Evolutionary conservation across 208 protist species (phyloP).

Genomic region (Porcisia hertigi): DNA sequence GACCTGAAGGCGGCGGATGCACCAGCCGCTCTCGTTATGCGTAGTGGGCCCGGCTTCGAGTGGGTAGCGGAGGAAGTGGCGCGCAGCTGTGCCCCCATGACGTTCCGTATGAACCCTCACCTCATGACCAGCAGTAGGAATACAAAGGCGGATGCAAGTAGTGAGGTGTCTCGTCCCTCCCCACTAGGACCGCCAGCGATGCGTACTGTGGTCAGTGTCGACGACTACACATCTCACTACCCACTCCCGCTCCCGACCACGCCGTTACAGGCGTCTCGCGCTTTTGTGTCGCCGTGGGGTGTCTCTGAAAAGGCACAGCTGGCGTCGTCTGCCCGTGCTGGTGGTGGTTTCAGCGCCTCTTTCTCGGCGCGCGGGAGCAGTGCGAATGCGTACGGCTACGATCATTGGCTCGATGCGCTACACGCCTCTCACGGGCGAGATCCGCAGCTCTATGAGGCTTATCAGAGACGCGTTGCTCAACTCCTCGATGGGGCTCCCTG

Average conservation of each 20-base stretch:
- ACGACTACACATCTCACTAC: slow-evolving; percentile 13
- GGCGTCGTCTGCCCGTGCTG: neutral
- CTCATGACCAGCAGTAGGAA: slow-evolving; percentile 1
- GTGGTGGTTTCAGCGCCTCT: neutral
- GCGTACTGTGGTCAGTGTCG: slow-evolving; percentile 3
- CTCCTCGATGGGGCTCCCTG: slow-evolving; percentile 20
- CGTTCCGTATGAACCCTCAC: slow-evolving; percentile 32
- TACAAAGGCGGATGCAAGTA: slow-evolving; percentile 2
- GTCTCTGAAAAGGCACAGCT: neutral
- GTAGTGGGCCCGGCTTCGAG: slow-evolving; percentile 46
- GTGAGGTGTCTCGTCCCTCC: neutral
- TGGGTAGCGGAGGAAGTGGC: slow-evolving; percentile 47
- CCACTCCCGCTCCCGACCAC: neutral
- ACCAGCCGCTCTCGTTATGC: slow-evolving; percentile 55
- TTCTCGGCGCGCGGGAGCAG: neutral
- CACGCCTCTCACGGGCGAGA: slow-evolving; percentile 26
- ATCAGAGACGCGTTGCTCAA: slow-evolving; percentile 10
- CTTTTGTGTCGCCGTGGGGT: slow-evolving; percentile 2
- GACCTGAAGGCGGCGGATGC: slow-evolving; percentile 44
- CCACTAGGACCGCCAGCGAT: slow-evolving; percentile 1
- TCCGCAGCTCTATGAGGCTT: slow-evolving; percentile 14
- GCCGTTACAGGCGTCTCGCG: slow-evolving; percentile 1
- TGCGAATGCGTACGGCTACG: slow-evolving; percentile 17
- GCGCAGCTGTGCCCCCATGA: slow-evolving; percentile 43
- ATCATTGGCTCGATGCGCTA: slow-evolving; percentile 21